Evolutionary conservation across 2,329 filamentous ascomycete genomes (phyloP), one percentile per base, ranked within the genome.

Genomic region (Chrysosporium keratinophilum): DNA sequence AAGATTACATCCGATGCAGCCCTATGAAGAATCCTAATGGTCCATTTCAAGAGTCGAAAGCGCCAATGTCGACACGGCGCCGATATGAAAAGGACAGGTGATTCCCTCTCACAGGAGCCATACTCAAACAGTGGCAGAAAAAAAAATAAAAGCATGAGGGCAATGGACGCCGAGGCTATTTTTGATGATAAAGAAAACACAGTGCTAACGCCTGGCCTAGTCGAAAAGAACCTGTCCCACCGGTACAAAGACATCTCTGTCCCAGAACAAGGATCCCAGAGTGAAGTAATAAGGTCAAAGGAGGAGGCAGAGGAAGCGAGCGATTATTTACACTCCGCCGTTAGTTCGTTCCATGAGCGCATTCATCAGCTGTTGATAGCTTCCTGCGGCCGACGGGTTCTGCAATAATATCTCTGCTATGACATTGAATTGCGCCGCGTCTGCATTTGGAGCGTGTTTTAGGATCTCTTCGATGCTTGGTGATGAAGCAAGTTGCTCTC

Each of bases 391-490:
- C 19, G 76, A 77, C 0, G 82, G 80, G 52, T 88, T 82, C 10
- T 77, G 74, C 48, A 82, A 77, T 20, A 88, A 76, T 12, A 91
- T 83, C 39, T 78, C 76, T 50, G 79, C 77, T 57, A 96, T 79
- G 28, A 93, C 80, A 53, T 79, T 76, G 78, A 93, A 84, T 64
- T 94, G 87, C 14, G 78, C 72, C n/a, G 79, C 75, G 44, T 82
- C 77, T 75, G 86, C 87, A 48, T 79, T 78, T 17, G 78, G 80
- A 0, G 83, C 84, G 59, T 87, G 82, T 4, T 82, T 79, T 43
- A 88, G 73, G 3, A 90, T 71, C 61, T 88, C 85, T 20, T 80
- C 76, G 7, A 87, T 81, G 0, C 84, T 85, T 0, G 84, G 80
- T 14, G 80, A 79, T 19, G 73, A 74, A 11, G 83, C 78, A 43